Base-by-base conservation (phyloP, 2,329 filamentous ascomycete genomes). In the Lachnellula occidentalis region DNA sequence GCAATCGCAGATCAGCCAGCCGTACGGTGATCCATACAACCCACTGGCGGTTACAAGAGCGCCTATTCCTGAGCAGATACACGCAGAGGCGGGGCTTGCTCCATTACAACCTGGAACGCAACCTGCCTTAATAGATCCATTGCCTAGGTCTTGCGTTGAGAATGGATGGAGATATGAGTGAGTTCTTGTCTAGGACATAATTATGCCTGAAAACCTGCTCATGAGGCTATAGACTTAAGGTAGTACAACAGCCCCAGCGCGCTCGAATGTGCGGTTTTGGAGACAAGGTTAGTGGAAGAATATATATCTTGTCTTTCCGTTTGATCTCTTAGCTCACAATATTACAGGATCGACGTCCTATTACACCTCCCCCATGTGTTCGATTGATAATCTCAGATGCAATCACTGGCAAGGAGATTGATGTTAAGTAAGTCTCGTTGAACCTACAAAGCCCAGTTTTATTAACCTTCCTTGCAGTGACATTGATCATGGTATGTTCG, bases 181-280 rank as follows among this genome's bases (percentile, higher is more conserved):
- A n/a, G 64, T 64, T 36, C 4, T 22, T 46, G 17, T 36, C 21
- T 41, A 48, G 22, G 14, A 9, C 8, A 34, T 45, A 36, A 37
- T 34, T 11, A 37, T 8, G 21, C 12, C 19, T 22, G 36, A 41
- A 17, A 41, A 34, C 15, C 39, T 53, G 39, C 60, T 64, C 50
- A 65, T 42, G 15, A 15, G n/a, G 27, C n/a, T 76, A 72, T 71
- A 87, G 85, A 58, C 79, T 96, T 49, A 77, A 86, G 61, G 90
- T 96, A 57, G 85, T 89, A 62, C 94, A 99, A 74, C 91, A 97
- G 71, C 94, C 94, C 49, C 80, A 90, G 65, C 85, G 94, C 65
- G 94, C 94, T 61, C 88, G 94, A 58, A 97, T 97, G 94, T 99
- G 94, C 75, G 94, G 94, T 7, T 99, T 97, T 74, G 94, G 94